Evolutionary conservation across 2,329 filamentous ascomycete genomes (phyloP), one percentile per base, ranked within the genome.

Genomic region (Didymella lethalis): DNA sequence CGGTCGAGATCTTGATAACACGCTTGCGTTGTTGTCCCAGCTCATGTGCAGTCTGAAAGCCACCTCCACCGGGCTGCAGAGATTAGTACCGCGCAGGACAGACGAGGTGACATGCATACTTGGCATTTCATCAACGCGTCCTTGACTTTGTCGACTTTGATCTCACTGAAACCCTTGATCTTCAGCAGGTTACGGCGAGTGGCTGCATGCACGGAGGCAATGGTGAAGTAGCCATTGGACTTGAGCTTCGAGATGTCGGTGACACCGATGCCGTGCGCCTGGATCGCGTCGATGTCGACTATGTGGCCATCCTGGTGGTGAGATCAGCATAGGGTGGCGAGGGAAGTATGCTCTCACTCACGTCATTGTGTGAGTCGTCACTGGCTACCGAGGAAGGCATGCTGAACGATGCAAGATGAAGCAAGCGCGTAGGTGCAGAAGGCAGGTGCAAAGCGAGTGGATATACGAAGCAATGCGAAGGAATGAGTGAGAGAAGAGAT

Each of bases 101-200:
- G 56, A 28, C 10, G 25, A 28, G 2, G 34, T 25, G 14, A 54
- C 12, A 54, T 36, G 43, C 12, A 16, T 48, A 86, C 85, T 73
- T 84, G 77, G 59, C 84, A 86, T 73, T 88, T 88, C 45, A 81
- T 80, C 53, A 87, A 82, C 48, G 88, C 88, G 65, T 90, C 88
- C 69, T 88, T 90, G 71, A 90, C 83, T 73, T 90, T 90, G 63
- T 90, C 88, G 4, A 90, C 88, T 73, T 90, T 90, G 69, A 86
- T 81, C 71, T 90, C 88, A 57, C 87, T 89, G 75, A 90, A 89
- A 8, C 88, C 88, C 69, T 88, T 89, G 74, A 90, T 89, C 72
- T 86, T 89, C 52, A 86, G 76, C 16, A 90, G 79, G 18, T 81
- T 85, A 67, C 83, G 85, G 51, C 85, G 82, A 41, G 86, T 88